A percentile compares a stretch with the other conserved stretches of the same genome.
Evolutionary conservation across 345 rosid genomes (phyloP).

Genomic region (Trapa bicornis): DNA sequence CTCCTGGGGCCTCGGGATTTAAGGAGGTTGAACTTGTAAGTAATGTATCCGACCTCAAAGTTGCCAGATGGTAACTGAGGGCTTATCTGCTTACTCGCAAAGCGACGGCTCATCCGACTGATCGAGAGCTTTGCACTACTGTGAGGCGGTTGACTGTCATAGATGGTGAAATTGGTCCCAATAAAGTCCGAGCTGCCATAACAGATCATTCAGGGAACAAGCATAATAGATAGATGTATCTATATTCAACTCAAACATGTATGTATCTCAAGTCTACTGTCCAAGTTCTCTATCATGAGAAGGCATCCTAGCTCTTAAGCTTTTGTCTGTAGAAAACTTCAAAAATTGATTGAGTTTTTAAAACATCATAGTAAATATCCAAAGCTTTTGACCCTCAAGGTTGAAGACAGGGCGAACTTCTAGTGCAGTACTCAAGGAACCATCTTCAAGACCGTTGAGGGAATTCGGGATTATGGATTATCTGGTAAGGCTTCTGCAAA

Average conservation of each 20-base stretch:
- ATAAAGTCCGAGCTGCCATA: conserved; percentile 82
- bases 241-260: background rate
- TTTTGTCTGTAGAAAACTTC: background rate
- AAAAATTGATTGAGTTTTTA: background rate
- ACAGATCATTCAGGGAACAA: background rate
- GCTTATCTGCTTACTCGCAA: conserved; percentile 89
- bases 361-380: background rate
- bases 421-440: background rate
- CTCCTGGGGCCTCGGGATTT: conserved; percentile 98
- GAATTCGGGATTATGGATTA: too few species aligned
- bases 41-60: conserved; percentile 72
- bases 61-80: conserved; percentile 89
- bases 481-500: background rate
- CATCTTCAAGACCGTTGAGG: background rate
- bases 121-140: conserved; percentile 83
- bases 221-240: background rate
- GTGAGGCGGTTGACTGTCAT: conserved; percentile 76
- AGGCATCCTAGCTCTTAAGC: background rate
- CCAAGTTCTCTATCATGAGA: background rate
- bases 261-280: background rate
- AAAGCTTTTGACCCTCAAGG: background rate
- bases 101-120: conserved; percentile 56
- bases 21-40: conserved; percentile 84
- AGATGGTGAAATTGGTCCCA: conserved; percentile 85
- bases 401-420: background rate